Base-by-base conservation (phyloP, 352 stramenopile species). In the Phytopythium vexans region DNA sequence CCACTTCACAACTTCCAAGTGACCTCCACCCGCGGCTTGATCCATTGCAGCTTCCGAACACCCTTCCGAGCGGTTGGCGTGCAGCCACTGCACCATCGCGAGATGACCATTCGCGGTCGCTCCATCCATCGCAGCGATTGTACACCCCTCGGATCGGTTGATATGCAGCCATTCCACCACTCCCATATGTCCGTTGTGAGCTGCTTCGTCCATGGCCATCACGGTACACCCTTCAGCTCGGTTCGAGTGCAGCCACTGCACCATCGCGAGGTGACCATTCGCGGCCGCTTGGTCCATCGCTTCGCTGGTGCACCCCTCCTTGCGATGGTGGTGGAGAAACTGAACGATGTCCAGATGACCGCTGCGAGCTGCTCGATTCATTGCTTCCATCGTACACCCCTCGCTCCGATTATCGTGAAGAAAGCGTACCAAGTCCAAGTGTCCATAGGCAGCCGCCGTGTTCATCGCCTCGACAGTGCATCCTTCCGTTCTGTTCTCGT, bases 391-490 rank as follows among this genome's bases (percentile, higher is more conserved):
- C 14, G 33, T 41, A 16, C 27, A 31, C 11, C 32, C 46, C 16
- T 52, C 46, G 9, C 8, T 39, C 38, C 45, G 27, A 12, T 34
- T 38, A 3, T 39, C 27, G 15, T 52, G 16, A 41, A 41, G 32
- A 5, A 27, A 36, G 7, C 12, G 9, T 8, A 51, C 45, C 32
- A 51, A 16, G 4, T 51, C 45, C 8, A 51, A 36, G 16, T 51
- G 45, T 7, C 45, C 45, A 38, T 51, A 3, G 9, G 9, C 27
- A 10, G 45, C 45, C 11, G 45, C 45, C n/a, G 8, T 15, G 16
- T 51, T 15, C 45, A 51, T 37, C 15, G 45, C 45, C 12, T 8
- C 6, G 15, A 16, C 12, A 21, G 45, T 51, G 27, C 45, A 51
- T 38, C n/a, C 16, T 51, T 43, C 39, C 10, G 45, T 16, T 9